phyloP scores from a whole-genome alignment of 768 basidiomycete genomes.

The Hericium rajendrae region DNA sequence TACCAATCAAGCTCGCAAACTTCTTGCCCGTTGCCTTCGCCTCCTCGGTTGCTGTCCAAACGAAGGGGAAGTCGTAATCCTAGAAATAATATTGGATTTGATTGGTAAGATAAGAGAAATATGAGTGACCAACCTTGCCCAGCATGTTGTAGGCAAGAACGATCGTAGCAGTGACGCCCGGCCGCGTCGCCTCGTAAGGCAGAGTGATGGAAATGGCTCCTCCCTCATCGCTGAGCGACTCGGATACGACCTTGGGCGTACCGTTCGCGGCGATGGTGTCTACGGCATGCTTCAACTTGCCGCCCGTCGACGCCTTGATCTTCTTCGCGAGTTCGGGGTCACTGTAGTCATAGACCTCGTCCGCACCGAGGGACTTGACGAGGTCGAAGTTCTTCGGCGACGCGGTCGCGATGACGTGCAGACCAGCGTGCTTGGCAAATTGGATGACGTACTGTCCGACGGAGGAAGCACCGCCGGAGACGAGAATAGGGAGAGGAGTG shows the following conservation, averaged over 20 bases:
- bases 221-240: slow-evolving; percentile 6
- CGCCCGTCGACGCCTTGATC: slow-evolving; percentile 15
- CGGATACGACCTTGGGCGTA: not conserved
- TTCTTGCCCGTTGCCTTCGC: not conserved
- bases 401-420: slow-evolving; percentile 24
- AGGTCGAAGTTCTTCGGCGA: slow-evolving; percentile 23
- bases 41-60: slow-evolving; percentile 5
- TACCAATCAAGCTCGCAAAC: slow-evolving; percentile 7
- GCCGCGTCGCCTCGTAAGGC: not conserved
- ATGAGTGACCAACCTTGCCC: not conserved
- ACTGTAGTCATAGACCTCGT: slow-evolving; percentile 21
- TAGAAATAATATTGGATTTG: not conserved
- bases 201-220: slow-evolving; percentile 1
- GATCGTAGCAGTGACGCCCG: not conserved
- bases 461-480: slow-evolving; percentile 18
- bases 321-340: slow-evolving; percentile 18
- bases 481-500: not conserved
- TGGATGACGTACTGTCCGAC: slow-evolving; percentile 27
- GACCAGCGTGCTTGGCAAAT: slow-evolving; percentile 23
- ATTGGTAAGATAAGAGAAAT: no score
- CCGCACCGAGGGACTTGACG: slow-evolving; percentile 25
- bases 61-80: slow-evolving; percentile 13
- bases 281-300: slow-evolving; percentile 10
- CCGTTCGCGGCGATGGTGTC: slow-evolving; percentile 10
- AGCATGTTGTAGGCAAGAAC: not conserved